Conservation (phyloP, 2,329 filamentous ascomycete species). For the Nannizziopsis barbatae region DNA sequence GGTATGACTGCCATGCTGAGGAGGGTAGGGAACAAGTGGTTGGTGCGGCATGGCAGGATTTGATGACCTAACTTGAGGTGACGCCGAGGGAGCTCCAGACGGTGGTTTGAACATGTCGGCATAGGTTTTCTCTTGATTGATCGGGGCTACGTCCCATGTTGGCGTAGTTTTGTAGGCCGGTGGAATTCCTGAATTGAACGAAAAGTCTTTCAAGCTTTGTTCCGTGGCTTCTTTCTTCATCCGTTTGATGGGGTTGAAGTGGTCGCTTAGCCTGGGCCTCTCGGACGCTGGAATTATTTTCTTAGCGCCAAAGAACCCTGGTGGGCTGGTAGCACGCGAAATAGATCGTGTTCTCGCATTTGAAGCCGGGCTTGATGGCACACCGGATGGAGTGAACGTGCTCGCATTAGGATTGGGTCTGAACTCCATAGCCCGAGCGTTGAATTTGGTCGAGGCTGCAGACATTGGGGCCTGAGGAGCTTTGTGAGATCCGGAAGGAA, state of each 20-base stretch:
- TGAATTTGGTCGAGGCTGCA: conserved; percentile 45
- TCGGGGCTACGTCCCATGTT: conserved; percentile 64
- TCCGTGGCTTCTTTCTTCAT: conserved; percentile 54
- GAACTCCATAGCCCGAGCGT: conserved; percentile 61
- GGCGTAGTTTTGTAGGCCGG: conserved; percentile 74
- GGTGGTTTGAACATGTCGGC: conserved; percentile 65
- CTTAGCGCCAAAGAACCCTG: conserved; percentile 53
- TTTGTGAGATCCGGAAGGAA: conserved; percentile 39
- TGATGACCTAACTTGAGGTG: conserved; percentile 54
- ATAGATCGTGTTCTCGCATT: conserved; percentile 42
- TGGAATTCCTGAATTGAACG: conserved; percentile 69
- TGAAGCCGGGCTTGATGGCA: conserved; percentile 60
- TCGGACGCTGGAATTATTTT: conserved; percentile 55
- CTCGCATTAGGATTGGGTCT: conserved; percentile 71
- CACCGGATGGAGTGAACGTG: conserved; percentile 63
- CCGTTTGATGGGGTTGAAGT: conserved; percentile 57
- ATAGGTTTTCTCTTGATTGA: conserved; percentile 67
- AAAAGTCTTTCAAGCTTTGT: conserved; percentile 50
- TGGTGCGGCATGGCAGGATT: conserved; percentile 62
- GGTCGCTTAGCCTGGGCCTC: conserved; percentile 42
- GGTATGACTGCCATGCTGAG: conserved; percentile 61
- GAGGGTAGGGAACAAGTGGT: conserved; percentile 71
- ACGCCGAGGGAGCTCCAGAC: conserved; percentile 50
- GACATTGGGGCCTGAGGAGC: conserved; percentile 45
- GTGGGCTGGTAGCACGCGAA: conserved; percentile 39